Conservation (phyloP, 2,329 filamentous ascomycete genomes). For the Chlorencoelia australis region DNA sequence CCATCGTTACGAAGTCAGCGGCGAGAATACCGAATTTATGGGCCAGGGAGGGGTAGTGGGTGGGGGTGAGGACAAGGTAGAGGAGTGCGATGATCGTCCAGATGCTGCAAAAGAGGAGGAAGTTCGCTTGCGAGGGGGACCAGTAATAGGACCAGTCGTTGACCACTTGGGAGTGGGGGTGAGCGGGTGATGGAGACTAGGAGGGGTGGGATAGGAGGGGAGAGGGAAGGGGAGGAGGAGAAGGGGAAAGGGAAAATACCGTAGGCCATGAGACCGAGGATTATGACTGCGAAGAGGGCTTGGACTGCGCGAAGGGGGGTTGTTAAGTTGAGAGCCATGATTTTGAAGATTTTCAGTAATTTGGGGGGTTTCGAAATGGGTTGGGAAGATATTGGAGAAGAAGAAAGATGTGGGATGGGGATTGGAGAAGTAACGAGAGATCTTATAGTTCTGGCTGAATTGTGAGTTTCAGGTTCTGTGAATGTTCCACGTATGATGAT, state of each 20-base stretch:
- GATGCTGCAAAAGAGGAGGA: slow-evolving; percentile 68
- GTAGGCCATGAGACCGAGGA: slow-evolving; percentile 66
- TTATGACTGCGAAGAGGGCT: slow-evolving; percentile 58
- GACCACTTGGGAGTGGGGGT: slow-evolving; percentile 38
- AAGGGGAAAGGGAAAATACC: slow-evolving; percentile 35
- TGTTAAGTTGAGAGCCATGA: slow-evolving; percentile 38
- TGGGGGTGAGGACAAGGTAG: slow-evolving; percentile 60
- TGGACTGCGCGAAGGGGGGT: slow-evolving; percentile 58
- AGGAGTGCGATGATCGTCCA: slow-evolving; percentile 65
- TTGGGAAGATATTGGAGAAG: too few relatives aligned
- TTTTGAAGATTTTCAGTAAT: too few relatives aligned
- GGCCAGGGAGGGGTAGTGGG: slow-evolving; percentile 48
- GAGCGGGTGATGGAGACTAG: slow-evolving; percentile 1
- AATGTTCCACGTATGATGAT: too few relatives aligned
- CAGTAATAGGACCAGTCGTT: slow-evolving; percentile 33
- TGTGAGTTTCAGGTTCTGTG: too few relatives aligned
- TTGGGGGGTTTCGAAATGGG: too few relatives aligned
- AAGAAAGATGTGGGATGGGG: too few relatives aligned
- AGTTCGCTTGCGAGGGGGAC: slow-evolving; percentile 53
- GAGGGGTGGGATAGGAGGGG: slow-evolving; percentile 3
- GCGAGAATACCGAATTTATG: slow-evolving; percentile 56
- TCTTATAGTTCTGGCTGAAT: too few relatives aligned
- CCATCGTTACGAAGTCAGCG: slow-evolving; percentile 61
- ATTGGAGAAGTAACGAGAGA: too few relatives aligned
- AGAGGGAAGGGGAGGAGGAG: not conserved